Evolutionary conservation across 352 stramenopile species (phyloP).

Genomic region (Pythium coloratum): DNA sequence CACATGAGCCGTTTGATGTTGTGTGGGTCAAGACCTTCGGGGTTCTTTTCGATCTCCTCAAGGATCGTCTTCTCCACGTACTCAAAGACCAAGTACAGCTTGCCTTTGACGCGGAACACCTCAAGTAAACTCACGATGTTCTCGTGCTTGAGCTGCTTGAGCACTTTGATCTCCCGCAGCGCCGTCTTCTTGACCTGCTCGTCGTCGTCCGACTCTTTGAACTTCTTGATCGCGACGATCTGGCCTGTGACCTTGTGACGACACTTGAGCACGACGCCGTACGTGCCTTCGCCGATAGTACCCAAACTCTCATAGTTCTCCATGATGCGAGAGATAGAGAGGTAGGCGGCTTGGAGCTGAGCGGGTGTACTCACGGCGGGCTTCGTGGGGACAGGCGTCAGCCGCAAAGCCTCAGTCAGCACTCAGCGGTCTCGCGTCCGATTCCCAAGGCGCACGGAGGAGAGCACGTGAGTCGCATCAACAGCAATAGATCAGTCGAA

Average conservation of each 20-base stretch:
- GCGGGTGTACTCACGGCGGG: no score
- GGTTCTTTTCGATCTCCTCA: constrained; percentile 88
- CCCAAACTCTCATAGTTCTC: constrained; percentile 89
- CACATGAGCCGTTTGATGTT: constrained; percentile 82
- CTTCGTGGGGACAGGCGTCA: no score
- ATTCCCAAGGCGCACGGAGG: not conserved
- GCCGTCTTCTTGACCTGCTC: constrained; percentile 90
- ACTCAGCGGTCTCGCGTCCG: not conserved
- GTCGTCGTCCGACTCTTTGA: constrained; percentile 90
- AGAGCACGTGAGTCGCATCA: constrained; percentile 1
- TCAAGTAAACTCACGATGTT: constrained; percentile 89
- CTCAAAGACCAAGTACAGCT: constrained; percentile 88
- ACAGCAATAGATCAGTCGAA: constrained; percentile 6
- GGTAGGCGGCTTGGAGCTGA: no score
- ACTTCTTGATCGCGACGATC: constrained; percentile 92
- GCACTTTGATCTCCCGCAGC: constrained; percentile 80
- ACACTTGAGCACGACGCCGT: constrained; percentile 88
- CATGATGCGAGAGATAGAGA: constrained; percentile 36
- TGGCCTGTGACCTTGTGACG: constrained; percentile 77
- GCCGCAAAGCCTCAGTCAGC: not conserved
- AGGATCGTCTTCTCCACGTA: constrained; percentile 89
- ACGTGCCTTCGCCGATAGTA: constrained; percentile 87
- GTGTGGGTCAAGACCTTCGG: constrained; percentile 63
- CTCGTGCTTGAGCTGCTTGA: constrained; percentile 86
- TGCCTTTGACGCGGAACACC: constrained; percentile 82